A percentile compares a stretch with the other conserved stretches of the same genome.
These are phyloP conservation scores for Kurtzmaniella quercitrusa DNA, from an alignment of 1,139 yeast species.

Conservation along the genomic window DNA sequence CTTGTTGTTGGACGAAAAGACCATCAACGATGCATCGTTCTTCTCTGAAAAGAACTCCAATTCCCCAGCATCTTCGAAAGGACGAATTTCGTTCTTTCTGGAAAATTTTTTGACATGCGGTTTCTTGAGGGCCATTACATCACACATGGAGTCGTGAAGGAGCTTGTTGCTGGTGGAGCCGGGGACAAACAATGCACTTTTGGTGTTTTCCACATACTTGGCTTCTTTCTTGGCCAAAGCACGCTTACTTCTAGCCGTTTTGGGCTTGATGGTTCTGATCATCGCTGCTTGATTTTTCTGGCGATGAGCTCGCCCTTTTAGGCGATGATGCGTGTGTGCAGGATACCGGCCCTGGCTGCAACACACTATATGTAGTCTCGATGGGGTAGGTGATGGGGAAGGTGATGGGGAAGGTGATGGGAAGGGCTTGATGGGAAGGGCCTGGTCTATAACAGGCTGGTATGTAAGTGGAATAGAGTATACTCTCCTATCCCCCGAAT, in stretches of 20 bases:
- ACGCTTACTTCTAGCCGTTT: slow-evolving; percentile 93
- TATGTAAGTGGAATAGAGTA: too few species aligned
- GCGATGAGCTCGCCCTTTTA: not conserved
- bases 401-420: too few species aligned
- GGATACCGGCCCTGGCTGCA: not conserved
- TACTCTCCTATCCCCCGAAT: too few species aligned
- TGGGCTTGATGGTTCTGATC: slow-evolving; percentile 46
- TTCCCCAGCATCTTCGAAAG: slow-evolving; percentile 87
- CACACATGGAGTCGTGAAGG: slow-evolving; percentile 86
- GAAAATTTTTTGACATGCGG: slow-evolving; percentile 85
- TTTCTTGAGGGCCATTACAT: slow-evolving; percentile 84
- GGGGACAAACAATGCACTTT: slow-evolving; percentile 86
- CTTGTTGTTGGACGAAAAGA: slow-evolving; percentile 78
- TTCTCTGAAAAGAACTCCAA: slow-evolving; percentile 92
- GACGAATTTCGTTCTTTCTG: slow-evolving; percentile 84
- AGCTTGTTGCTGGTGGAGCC: slow-evolving; percentile 79
- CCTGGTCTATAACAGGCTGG: too few species aligned
- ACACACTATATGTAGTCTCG: too few species aligned
- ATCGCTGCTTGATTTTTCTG: not conserved
- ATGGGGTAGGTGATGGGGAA: too few species aligned
- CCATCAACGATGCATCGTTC: slow-evolving; percentile 84
- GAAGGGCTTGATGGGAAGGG: too few species aligned
- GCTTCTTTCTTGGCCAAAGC: slow-evolving; percentile 88
- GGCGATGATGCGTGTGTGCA: not conserved
- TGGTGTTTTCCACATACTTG: slow-evolving; percentile 83